These are phyloP conservation scores for Syzygium oleosum DNA, from an alignment of 345 rosid genomes.

Conservation along the genomic window DNA sequence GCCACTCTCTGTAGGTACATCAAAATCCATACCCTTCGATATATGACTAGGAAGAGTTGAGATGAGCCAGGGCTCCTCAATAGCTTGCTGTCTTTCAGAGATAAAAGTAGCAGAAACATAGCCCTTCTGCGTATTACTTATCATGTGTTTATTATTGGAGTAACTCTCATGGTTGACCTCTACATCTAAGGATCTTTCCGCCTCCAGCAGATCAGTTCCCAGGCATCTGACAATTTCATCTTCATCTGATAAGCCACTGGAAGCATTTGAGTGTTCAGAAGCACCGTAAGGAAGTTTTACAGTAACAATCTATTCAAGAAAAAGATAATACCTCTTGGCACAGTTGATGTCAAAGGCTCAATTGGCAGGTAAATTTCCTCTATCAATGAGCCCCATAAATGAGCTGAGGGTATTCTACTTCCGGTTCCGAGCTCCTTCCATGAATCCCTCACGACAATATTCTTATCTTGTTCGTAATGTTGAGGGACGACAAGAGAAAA, in stretches of 20 bases:
- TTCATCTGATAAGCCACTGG: slow-evolving; percentile 96
- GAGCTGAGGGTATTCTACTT: slow-evolving; percentile 20
- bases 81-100: slow-evolving; percentile 57
- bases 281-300: slow-evolving; percentile 21
- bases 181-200: slow-evolving; percentile 24
- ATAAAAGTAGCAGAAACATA: slow-evolving; percentile 14
- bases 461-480: slow-evolving; percentile 24
- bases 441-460: slow-evolving; percentile 66
- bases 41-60: slow-evolving; percentile 18
- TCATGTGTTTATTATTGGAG: slow-evolving; percentile 15
- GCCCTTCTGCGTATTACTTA: slow-evolving; percentile 10
- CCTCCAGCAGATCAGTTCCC: slow-evolving; percentile 14
- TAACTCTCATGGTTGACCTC: slow-evolving; percentile 22
- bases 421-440: slow-evolving; percentile 44
- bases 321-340: slow-evolving; percentile 51
- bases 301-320: slow-evolving; percentile 7
- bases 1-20: background rate
- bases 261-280: slow-evolving; percentile 87
- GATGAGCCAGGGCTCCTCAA: slow-evolving; percentile 91
- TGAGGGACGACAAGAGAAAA: slow-evolving; percentile 63
- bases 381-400: slow-evolving; percentile 76
- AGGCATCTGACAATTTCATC: slow-evolving; percentile 14
- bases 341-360: slow-evolving; percentile 18
- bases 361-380: slow-evolving; percentile 39
- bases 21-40: slow-evolving; percentile 12